These are phyloP conservation scores for Physcomitrellopsis africana DNA, from an alignment of 225 moss, liverwort and hornwort species.

Conservation along the genomic window DNA sequence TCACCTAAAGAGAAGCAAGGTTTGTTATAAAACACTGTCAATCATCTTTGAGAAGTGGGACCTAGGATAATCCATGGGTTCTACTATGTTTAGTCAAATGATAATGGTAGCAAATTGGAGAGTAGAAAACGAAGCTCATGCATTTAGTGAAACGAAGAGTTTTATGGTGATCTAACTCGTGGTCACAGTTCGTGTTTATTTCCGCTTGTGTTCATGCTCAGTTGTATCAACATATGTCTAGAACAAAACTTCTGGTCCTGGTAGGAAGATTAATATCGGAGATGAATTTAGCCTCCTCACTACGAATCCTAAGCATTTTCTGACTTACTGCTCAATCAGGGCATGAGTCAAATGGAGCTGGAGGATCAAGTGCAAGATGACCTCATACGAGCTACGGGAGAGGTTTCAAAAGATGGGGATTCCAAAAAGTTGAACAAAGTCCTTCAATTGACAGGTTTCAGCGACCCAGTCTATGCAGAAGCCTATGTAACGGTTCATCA, in stretches of 20 bases:
- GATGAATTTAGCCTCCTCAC: not conserved
- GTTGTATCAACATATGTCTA: not conserved
- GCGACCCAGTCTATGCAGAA: slow-evolving; percentile 97
- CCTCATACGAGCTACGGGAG: slow-evolving; percentile 93
- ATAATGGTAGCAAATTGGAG: too few species aligned
- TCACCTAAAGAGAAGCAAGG: slow-evolving; percentile 96
- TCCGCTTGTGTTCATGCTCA: not conserved
- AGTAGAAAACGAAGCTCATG: too few species aligned
- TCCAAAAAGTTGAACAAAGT: slow-evolving; percentile 89
- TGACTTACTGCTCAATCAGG: slow-evolving; percentile 43
- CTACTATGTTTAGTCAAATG: too few species aligned
- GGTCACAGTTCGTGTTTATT: too few species aligned
- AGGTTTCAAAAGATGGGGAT: slow-evolving; percentile 76
- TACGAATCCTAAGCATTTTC: slow-evolving; percentile 14
- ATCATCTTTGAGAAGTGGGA: not conserved
- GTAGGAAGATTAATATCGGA: not conserved
- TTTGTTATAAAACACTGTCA: slow-evolving; percentile 18
- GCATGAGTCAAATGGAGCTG: slow-evolving; percentile 93
- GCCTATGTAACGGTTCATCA: slow-evolving; percentile 97
- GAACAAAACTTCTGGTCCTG: not conserved
- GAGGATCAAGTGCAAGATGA: slow-evolving; percentile 97
- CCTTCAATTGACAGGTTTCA: slow-evolving; percentile 91
- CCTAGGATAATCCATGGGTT: too few species aligned
- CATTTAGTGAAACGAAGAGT: too few species aligned
- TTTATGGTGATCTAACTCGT: too few species aligned